Evolutionary conservation across 331 rosid species (phyloP).

Genomic region (Quercus tomentella): DNA sequence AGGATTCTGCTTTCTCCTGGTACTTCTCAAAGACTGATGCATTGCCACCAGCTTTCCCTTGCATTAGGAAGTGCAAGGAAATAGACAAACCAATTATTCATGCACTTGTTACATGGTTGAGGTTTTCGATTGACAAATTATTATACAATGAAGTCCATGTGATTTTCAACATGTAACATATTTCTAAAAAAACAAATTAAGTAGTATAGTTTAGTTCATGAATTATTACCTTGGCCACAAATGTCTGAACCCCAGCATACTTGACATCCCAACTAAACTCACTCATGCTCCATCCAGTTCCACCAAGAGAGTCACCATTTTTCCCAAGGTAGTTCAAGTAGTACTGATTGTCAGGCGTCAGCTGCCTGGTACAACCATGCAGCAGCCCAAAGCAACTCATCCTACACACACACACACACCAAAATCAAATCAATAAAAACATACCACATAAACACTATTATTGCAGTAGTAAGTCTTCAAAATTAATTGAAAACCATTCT

Average conservation of each 20-base stretch:
- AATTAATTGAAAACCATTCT: too few relatives aligned
- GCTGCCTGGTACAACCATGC: conserved; percentile 93
- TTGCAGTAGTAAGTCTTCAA: too few relatives aligned
- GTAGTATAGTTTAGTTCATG: neutral
- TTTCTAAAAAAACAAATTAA: neutral
- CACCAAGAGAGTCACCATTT: conserved; percentile 92
- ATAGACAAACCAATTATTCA: neutral
- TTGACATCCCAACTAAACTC: conserved; percentile 98
- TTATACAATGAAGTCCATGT: neutral
- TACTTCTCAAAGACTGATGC: conserved; percentile 61
- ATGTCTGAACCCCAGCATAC: conserved; percentile 80
- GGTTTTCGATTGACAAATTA: too few relatives aligned
- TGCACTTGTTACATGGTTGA: too few relatives aligned
- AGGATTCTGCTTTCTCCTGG: conserved; percentile 66
- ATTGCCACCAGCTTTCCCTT: conserved; percentile 72
- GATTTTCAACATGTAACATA: neutral
- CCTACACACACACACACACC: conserved; percentile 29
- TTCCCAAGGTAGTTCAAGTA: conserved; percentile 82
- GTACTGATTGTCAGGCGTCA: conserved; percentile 57
- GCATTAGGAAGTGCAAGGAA: conserved; percentile 61
- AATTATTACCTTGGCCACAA: conserved; percentile 69
- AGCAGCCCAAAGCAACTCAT: conserved; percentile 90
- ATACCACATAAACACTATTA: neutral
- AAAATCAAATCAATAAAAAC: neutral
- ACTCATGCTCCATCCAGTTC: conserved; percentile 91